A percentile compares a stretch with the other conserved stretches of the same genome.
Conservation (phyloP, 495 filamentous ascomycete genomes). For the Aspergillus ellipticus region DNA sequence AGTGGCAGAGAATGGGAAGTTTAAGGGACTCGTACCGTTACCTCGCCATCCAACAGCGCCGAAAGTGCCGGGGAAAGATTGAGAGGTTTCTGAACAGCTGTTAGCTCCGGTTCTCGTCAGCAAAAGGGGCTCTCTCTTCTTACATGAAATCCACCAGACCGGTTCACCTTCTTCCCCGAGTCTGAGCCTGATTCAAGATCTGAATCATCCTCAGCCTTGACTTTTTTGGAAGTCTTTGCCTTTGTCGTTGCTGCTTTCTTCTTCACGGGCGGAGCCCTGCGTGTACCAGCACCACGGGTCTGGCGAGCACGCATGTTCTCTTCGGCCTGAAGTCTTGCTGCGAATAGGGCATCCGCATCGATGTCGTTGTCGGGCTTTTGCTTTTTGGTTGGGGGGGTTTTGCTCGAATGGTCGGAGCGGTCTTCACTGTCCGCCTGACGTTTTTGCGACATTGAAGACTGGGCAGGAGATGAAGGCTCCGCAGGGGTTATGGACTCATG, state of each 20-base stretch:
- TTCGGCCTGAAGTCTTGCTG: constrained; percentile 85
- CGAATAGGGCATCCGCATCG: constrained; percentile 81
- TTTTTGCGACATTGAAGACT: constrained; percentile 54
- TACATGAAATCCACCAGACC: constrained; percentile 67
- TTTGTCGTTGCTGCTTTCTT: constrained; percentile 55
- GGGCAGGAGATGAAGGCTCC: constrained; percentile 43
- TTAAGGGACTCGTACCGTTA: constrained; percentile 43
- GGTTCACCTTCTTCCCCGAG: constrained; percentile 59
- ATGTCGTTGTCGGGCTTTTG: constrained; percentile 49
- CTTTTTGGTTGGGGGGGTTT: constrained; percentile 52
- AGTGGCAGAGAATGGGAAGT: neutral
- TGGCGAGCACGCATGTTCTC: constrained; percentile 73
- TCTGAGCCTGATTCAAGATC: constrained; percentile 63
- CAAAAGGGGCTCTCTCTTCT: constrained; percentile 13
- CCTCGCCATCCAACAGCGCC: constrained; percentile 58
- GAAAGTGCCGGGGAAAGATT: constrained; percentile 63
- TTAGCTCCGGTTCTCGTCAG: constrained; percentile 3
- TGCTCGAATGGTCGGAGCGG: constrained; percentile 40
- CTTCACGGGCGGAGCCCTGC: constrained; percentile 53
- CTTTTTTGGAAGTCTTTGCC: constrained; percentile 71
- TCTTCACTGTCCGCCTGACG: constrained; percentile 49
- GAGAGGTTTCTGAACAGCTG: constrained; percentile 54
- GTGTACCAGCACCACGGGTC: constrained; percentile 61
- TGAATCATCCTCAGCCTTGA: constrained; percentile 76
- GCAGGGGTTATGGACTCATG: constrained; percentile 35